Evolutionary conservation across 768 basidiomycete species (phyloP), one percentile per base, ranked within the genome.

Genomic region (Boletus subcaerulescens): DNA sequence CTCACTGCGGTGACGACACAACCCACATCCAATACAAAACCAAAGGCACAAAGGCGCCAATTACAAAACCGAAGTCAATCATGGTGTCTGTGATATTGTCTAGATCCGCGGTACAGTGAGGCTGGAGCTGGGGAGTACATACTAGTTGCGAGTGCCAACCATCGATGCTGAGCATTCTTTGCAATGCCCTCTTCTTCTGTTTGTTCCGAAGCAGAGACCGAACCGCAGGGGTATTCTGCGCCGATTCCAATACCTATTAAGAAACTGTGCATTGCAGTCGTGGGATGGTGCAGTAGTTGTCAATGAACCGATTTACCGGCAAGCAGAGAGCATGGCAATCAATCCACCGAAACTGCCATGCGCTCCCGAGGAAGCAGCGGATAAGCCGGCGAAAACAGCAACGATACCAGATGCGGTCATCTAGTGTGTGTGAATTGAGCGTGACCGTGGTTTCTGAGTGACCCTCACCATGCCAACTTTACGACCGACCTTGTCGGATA

Each of bases 61-160:
- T 64, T 40, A 91, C 90, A 65, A 92, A 92, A 39, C 89, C 90
- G 53, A 85, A 72, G 65, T 91, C 93, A 61, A 93, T 91, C 93
- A 93, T 93, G 6, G 78, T 70, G 63, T 92, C 89, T 91, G 17
- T 5, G 24, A 56, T 14, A 36, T 43, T 35, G 15, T 26, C 58
- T 39, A 49, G 48, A 33, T 38, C 22, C 18, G 11, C 29, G 40
- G 45, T 45, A 33, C 31, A 29, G 29, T 29, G 41, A 51, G 38
- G 33, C 11, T 50, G 18, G 18, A 46, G 6, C 12, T 17, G 10
- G 18, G 45, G 49, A 36, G 38, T 22, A 69, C 81, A 64, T 71
- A 92, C 93, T 97, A 9, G 94, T 96, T 14, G 94, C 91, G 29
- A 92, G 79, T 6, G 88, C 85, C 65, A 97, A 87, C 83, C 93